Base-by-base conservation (phyloP, 148 eudicot genomes). In the Oxyria digyna region DNA sequence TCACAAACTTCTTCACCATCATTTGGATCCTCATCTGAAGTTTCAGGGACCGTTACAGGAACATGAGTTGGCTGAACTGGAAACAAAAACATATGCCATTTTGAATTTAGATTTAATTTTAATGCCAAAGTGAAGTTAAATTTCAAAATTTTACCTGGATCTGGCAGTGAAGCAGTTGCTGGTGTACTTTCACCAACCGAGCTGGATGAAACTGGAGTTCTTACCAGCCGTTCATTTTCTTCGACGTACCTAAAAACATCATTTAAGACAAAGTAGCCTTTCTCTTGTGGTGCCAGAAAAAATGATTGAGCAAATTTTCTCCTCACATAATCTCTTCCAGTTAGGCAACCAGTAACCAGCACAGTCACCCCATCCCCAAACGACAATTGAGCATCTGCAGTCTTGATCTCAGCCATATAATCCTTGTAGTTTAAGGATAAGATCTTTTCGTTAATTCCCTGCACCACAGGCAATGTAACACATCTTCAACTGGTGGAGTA, bases 261-360 rank as follows among this genome's bases (percentile, higher is more conserved):
- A 69, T 91, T 91, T 67, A 87, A 75, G 67, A 91, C 97, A 82
- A 83, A 91, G 80, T 78, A 91, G 18, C 97, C 96, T 70, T 78
- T 89, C 67, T 89, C 96, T 78, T 88, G 92, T 33, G 96, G 97
- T 52, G 97, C 97, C 68, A 89, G 84, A 73, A 89, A 91, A 71
- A 91, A 91, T 11, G 90, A 74, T 69, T 91, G 96, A 0, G 82
- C 73, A 75, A 91, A 91, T 71, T 84, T 87, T 76, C 80, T 84
- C 68, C 69, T 81, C 59, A 84, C 69, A 32, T 74, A 76, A 70
- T 84, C 93, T 54, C 49, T 79, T 69, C 88, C 92, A 48, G 87
- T 91, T 74, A 91, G 74, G 76, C 81, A 78, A 62, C 97, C 97
- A 54, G 96, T 91, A 13, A 91, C 92, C 45, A 89, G 71, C 73